Conservation (phyloP, 441 rosid genomes). For the Euphorbia corollata region DNA sequence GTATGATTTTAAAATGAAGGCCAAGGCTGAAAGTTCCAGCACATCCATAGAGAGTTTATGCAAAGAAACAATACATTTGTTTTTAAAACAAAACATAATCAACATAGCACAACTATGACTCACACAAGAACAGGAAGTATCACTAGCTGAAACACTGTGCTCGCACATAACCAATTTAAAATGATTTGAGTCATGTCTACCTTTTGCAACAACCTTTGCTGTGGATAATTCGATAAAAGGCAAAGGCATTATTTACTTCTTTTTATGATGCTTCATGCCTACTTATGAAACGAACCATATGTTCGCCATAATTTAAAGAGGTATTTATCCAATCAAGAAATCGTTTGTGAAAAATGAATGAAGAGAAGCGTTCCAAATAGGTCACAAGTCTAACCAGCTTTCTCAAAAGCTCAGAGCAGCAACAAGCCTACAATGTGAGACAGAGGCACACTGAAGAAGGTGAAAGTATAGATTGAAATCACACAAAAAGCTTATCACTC, state of each 20-base stretch:
- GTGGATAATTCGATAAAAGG: background rate
- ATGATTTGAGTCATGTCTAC: background rate
- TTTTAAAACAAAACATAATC: background rate
- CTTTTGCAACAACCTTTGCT: background rate
- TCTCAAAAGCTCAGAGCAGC: no score
- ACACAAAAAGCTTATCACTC: no score
- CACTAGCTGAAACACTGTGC: background rate
- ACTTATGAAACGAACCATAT: background rate
- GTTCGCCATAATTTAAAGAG: background rate
- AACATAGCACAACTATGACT: background rate
- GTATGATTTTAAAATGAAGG: background rate
- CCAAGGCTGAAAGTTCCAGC: background rate
- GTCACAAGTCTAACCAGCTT: no score
- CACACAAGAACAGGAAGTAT: background rate
- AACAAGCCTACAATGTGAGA: no score
- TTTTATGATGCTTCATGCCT: background rate
- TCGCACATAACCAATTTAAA: background rate
- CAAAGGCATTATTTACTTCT: no score
- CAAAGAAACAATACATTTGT: background rate
- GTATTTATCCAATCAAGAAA: background rate
- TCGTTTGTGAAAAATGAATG: no score
- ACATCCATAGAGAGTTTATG: background rate
- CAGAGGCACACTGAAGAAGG: no score
- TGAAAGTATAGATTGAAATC: no score
- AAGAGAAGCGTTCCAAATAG: background rate